Evolutionary conservation across 1,139 yeast species (phyloP), one percentile per base, ranked within the genome.

Genomic region (Scheffersomyces parashehatae): DNA sequence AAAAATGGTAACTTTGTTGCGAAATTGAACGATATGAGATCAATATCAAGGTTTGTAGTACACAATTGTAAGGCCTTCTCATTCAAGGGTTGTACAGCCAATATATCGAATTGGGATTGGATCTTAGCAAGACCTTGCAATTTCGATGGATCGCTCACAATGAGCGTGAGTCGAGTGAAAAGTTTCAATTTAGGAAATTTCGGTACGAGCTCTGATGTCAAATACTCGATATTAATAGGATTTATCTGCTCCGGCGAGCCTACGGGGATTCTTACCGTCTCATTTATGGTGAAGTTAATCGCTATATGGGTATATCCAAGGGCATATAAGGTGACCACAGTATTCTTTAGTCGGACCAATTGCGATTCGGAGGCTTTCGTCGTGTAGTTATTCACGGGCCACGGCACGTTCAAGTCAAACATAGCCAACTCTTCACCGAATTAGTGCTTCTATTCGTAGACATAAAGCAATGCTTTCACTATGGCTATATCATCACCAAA

Each of bases 31-130:
- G 96, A 83, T 31, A 93, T 79, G 31, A 93, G 52, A 65, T 93
- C 98, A 34, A 91, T 75, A 46, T 87, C 95, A 39, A 90, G 70
- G 49, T 81, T 82, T 3, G 85, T 75, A 24, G 91, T 81, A 1
- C 95, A 85, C 41, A 85, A 68, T 44, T 87, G 85, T 20, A 93
- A 70, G 5, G 93, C 88, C 58, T 83, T 85, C 57, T 93, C 99
- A 44, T 84, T 80, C 32, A 75, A 60, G 1, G 99, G 99, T 49
- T 85, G 80, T 1, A 91, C 83, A 0, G 97, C 88, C 10, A 93
- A 74, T 3, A 93, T 64, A 60, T 93, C 98, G 61, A 86, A 95
- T 20, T 75, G 69, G 50, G 72, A 75, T 44, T 80, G 82, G 42
- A 84, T 68, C 55, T 80, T 81, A 28, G 85, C 72, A 32, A 89